Percentiles rank a stretch among this genome's conserved stretches.
Conservation (phyloP, 768 basidiomycete genomes). For the Asterophora lycoperdoides region DNA sequence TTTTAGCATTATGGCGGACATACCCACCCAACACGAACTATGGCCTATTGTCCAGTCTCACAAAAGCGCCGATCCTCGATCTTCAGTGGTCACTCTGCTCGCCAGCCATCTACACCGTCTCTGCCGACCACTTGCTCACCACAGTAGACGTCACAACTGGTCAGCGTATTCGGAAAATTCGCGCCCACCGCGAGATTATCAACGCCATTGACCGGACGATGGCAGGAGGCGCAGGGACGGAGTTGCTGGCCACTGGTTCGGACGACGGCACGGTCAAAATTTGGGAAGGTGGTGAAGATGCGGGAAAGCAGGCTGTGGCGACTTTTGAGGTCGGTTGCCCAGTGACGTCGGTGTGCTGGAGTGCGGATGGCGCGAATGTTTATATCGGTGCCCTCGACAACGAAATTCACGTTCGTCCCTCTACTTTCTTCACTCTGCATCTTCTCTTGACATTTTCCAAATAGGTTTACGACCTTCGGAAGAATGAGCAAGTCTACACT, state of each 20-base stretch:
- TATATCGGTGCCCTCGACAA: constrained; percentile 96
- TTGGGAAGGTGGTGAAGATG: constrained; percentile 86
- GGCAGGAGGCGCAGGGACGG: constrained; percentile 77
- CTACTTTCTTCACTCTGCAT: constrained; percentile 5
- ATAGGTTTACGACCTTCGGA: constrained; percentile 88
- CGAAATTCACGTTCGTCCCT: constrained; percentile 78
- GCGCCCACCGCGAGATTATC: constrained; percentile 88
- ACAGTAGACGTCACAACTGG: constrained; percentile 83
- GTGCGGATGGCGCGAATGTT: constrained; percentile 82
- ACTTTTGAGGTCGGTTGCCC: constrained; percentile 86
- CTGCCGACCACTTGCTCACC: constrained; percentile 82
- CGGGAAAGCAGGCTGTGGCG: constrained; percentile 66
- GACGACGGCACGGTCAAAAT: constrained; percentile 91
- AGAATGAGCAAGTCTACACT: constrained; percentile 73
- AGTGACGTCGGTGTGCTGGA: constrained; percentile 90
- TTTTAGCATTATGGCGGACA: constrained; percentile 80
- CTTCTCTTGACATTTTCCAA: neutral
- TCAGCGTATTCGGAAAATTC: constrained; percentile 72
- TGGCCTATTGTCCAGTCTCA: constrained; percentile 72
- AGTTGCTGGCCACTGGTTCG: constrained; percentile 81
- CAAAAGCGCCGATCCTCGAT: constrained; percentile 91
- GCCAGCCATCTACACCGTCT: constrained; percentile 73
- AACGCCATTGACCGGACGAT: constrained; percentile 86
- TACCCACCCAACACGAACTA: constrained; percentile 94
- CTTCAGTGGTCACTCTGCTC: constrained; percentile 84